Evolutionary conservation across 2,329 filamentous ascomycete species (phyloP).

Genomic region (Pseudogymnoascus destructans): DNA sequence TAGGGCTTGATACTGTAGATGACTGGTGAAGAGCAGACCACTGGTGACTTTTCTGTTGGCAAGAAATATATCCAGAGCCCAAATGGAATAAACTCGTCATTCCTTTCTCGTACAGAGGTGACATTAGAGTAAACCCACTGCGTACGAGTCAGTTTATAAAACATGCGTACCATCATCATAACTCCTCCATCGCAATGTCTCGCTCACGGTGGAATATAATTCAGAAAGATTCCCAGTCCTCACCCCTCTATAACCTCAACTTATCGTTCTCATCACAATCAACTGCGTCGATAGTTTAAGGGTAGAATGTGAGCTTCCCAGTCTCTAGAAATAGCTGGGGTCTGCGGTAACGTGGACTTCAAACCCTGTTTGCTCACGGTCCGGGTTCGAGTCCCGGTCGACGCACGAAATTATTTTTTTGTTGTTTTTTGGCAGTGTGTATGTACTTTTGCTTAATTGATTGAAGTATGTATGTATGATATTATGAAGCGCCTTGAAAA

Average conservation of each 20-base stretch:
- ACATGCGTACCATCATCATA: not conserved
- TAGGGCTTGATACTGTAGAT: not conserved
- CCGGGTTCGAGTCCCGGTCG: constrained; percentile 8
- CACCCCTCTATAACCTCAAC: not conserved
- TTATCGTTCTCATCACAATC: not conserved
- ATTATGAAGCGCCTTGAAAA: not conserved
- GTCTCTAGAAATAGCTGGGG: constrained; percentile 4
- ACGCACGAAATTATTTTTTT: not conserved
- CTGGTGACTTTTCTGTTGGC: not conserved
- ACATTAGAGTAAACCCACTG: not conserved
- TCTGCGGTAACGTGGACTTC: constrained; percentile 8
- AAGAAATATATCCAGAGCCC: not conserved
- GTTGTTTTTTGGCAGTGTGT: not conserved
- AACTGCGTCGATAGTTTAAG: constrained; percentile 5
- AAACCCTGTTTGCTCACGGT: not conserved
- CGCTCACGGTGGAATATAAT: not conserved
- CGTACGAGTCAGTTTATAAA: not conserved
- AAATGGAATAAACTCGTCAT: not conserved
- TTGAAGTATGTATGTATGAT: not conserved
- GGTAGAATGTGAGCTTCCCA: constrained; percentile 9
- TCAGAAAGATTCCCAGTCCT: not conserved
- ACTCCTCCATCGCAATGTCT: not conserved
- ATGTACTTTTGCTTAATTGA: not conserved
- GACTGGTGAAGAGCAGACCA: not conserved
- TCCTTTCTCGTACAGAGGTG: not conserved